Evolutionary conservation across 495 filamentous ascomycete species (phyloP).

Genomic region (Penicillium dipodomyicola): DNA sequence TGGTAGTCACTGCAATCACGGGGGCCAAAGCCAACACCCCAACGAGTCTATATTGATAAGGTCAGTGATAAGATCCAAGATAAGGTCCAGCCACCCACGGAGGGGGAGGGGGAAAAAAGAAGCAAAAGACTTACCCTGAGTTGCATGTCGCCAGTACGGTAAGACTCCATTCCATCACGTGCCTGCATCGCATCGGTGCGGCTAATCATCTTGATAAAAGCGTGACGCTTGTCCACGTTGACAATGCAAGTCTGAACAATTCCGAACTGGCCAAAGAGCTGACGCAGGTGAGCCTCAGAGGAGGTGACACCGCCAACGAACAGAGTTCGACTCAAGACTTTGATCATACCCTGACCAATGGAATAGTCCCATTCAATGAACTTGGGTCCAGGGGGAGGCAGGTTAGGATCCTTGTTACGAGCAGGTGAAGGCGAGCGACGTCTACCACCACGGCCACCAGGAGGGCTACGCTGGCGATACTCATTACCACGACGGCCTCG

Average conservation of each 20-base stretch:
- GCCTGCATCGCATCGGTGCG: slow-evolving; percentile 80
- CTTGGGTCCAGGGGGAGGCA: slow-evolving; percentile 65
- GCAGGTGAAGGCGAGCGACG: slow-evolving; percentile 60
- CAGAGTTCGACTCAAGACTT: slow-evolving; percentile 90
- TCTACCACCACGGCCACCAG: slow-evolving; percentile 44
- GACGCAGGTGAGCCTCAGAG: slow-evolving; percentile 75
- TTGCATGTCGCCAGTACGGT: slow-evolving; percentile 67
- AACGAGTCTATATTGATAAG: slow-evolving; percentile 64
- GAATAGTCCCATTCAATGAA: slow-evolving; percentile 76
- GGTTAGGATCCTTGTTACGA: slow-evolving; percentile 46
- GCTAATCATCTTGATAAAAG: slow-evolving; percentile 97
- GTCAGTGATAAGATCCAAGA: not conserved
- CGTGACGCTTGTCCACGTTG: slow-evolving; percentile 94
- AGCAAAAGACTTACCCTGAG: slow-evolving; percentile 62
- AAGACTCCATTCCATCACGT: slow-evolving; percentile 87
- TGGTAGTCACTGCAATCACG: slow-evolving; percentile 96
- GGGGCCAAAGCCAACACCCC: slow-evolving; percentile 97
- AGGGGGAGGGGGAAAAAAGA: slow-evolving; percentile 4
- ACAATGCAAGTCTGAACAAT: slow-evolving; percentile 95
- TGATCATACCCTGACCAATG: slow-evolving; percentile 73
- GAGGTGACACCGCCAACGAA: slow-evolving; percentile 96
- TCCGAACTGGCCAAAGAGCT: slow-evolving; percentile 75
- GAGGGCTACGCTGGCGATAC: slow-evolving; percentile 83
- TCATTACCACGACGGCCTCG: slow-evolving; percentile 61
- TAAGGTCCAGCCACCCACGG: not conserved